Conservation (phyloP, 768 basidiomycete genomes). For the Lanmaoa rubissima region DNA sequence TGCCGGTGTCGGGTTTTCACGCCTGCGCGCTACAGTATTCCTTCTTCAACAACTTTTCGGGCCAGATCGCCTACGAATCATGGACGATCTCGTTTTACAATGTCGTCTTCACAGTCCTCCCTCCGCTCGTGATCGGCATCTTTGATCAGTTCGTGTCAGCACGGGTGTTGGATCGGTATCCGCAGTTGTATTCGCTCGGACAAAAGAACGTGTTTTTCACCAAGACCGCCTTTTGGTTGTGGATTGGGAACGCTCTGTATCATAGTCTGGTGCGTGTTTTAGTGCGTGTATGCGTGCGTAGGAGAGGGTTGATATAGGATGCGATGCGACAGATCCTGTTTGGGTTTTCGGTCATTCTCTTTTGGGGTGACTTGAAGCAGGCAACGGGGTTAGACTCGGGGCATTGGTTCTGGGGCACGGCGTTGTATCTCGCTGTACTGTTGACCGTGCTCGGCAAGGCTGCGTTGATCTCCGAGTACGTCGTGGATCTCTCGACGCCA, state of each 20-base stretch:
- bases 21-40: constrained; percentile 64
- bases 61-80: constrained; percentile 97
- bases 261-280: constrained; percentile 71
- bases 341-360: constrained; percentile 84
- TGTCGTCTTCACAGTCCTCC: constrained; percentile 92
- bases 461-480: constrained; percentile 95
- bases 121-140: constrained; percentile 94
- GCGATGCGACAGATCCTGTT: constrained; percentile 63
- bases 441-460: constrained; percentile 97
- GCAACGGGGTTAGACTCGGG: constrained; percentile 80
- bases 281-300: not conserved
- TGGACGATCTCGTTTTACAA: constrained; percentile 99
- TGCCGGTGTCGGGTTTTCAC: not conserved
- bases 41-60: constrained; percentile 99
- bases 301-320: not conserved
- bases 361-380: constrained; percentile 90
- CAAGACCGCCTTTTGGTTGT: constrained; percentile 87
- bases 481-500: not conserved
- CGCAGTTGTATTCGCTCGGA: constrained; percentile 92
- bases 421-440: constrained; percentile 89
- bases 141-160: constrained; percentile 99
- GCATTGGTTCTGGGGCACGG: constrained; percentile 99
- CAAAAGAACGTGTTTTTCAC: constrained; percentile 95
- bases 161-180: constrained; percentile 93
- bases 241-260: constrained; percentile 86